Conservation (phyloP, 805 yeast genomes). For the Saccharomycodes ludwigii region DNA sequence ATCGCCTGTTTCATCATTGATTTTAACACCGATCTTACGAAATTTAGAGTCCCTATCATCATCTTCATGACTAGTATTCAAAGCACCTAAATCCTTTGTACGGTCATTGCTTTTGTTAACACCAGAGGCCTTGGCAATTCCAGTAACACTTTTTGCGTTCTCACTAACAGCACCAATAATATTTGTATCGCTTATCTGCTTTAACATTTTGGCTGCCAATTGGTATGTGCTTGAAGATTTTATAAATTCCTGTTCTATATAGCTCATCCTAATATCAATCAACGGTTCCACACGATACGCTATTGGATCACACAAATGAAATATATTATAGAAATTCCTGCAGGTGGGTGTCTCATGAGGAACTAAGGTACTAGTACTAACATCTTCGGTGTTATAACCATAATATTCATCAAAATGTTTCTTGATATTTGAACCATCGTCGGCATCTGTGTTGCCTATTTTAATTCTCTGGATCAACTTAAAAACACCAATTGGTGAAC, state of each 20-base stretch:
- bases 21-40: no score
- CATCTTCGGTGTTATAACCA: no score
- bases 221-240: slow-evolving; percentile 18
- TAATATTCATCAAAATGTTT: slow-evolving; percentile 8
- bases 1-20: no score
- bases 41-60: no score
- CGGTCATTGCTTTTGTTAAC: no score
- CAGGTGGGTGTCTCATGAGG: slow-evolving; percentile 38
- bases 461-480: slow-evolving; percentile 56
- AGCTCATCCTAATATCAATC: slow-evolving; percentile 24
- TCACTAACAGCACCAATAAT: no score
- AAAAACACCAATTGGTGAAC: slow-evolving; percentile 86
- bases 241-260: slow-evolving; percentile 15
- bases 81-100: no score
- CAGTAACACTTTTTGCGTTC: no score
- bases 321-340: slow-evolving; percentile 62
- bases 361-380: no score
- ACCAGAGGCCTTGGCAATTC: no score
- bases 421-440: slow-evolving; percentile 7
- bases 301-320: slow-evolving; percentile 87
- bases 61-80: no score
- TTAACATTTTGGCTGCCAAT: slow-evolving; percentile 16
- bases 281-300: slow-evolving; percentile 86
- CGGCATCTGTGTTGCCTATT: slow-evolving; percentile 31
- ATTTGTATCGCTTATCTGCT: no score